Evolutionary conservation across 176 grass and related monocot species (phyloP).

Genomic region (Carex littledalei): DNA sequence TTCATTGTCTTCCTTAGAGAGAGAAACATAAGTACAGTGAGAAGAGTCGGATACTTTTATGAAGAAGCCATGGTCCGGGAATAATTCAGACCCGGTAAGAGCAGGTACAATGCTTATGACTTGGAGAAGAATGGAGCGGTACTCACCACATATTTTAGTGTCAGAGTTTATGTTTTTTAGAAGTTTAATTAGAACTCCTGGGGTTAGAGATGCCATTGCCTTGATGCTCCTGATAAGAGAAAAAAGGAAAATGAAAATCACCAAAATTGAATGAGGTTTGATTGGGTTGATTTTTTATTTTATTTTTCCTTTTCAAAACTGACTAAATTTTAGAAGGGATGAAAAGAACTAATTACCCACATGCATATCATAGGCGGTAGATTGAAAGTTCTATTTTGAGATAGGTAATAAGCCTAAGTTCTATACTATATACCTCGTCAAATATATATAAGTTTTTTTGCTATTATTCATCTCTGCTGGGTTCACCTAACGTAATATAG

Average conservation of each 20-base stretch:
- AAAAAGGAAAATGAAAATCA: conserved; percentile 6
- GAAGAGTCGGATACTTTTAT: conserved; percentile 98
- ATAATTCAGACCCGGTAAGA: conserved; percentile 85
- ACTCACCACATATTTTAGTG: conserved; percentile 86
- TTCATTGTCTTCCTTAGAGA: conserved; percentile 96
- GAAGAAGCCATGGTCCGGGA: conserved; percentile 98
- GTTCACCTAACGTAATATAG: background rate
- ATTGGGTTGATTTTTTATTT: background rate
- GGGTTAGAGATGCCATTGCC: conserved; percentile 92
- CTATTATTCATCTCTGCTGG: background rate
- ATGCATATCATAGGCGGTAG: background rate
- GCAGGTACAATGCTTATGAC: conserved; percentile 97
- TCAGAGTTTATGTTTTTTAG: conserved; percentile 91
- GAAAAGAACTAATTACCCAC: background rate
- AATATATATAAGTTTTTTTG: background rate
- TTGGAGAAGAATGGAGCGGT: conserved; percentile 96
- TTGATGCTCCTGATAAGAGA: conserved; percentile 23
- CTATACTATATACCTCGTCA: background rate
- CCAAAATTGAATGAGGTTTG: background rate
- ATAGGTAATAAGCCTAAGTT: background rate
- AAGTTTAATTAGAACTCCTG: conserved; percentile 87
- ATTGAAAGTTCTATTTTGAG: conserved; percentile 8
- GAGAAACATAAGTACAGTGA: conserved; percentile 89
- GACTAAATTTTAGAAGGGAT: background rate
- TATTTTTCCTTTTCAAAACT: background rate